Conservation (phyloP, 1,139 yeast species). For the Geotrichum citri-aurantii region DNA sequence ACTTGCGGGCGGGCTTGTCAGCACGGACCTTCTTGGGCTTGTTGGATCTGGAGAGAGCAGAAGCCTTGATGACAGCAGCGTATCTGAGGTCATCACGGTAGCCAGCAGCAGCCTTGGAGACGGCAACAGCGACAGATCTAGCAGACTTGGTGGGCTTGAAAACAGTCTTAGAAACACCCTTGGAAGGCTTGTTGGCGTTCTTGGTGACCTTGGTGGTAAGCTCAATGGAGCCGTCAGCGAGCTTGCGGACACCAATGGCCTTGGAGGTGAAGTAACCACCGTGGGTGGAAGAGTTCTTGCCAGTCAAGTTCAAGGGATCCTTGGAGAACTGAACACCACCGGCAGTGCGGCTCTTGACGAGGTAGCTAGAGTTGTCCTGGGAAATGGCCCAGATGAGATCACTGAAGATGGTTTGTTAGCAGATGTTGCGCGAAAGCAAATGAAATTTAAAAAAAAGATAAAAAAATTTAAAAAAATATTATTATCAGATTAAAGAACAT, state of each 20-base stretch:
- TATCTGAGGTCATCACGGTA: conserved; percentile 46
- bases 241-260: conserved; percentile 41
- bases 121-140: conserved; percentile 42
- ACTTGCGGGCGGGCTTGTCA: conserved; percentile 21
- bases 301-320: conserved; percentile 47
- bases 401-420: conserved; percentile 27
- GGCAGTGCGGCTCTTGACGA: conserved; percentile 42
- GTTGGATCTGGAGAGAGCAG: conserved; percentile 41
- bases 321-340: conserved; percentile 42
- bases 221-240: conserved; percentile 39
- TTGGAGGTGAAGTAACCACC: conserved; percentile 46
- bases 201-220: conserved; percentile 41
- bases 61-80: conserved; percentile 43
- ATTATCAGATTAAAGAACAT: too few relatives aligned
- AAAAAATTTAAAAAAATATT: background rate
- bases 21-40: conserved; percentile 38
- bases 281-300: conserved; percentile 42
- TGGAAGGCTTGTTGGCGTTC: conserved; percentile 42
- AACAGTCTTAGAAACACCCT: conserved; percentile 35
- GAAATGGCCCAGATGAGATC: conserved; percentile 49
- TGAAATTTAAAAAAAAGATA: background rate
- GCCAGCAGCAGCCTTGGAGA: conserved; percentile 42
- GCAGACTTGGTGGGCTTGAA: conserved; percentile 43
- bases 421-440: background rate
- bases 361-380: conserved; percentile 43